phyloP scores from a whole-genome alignment of 2,329 filamentous ascomycete genomes.

The Colletotrichum eremochloae region DNA sequence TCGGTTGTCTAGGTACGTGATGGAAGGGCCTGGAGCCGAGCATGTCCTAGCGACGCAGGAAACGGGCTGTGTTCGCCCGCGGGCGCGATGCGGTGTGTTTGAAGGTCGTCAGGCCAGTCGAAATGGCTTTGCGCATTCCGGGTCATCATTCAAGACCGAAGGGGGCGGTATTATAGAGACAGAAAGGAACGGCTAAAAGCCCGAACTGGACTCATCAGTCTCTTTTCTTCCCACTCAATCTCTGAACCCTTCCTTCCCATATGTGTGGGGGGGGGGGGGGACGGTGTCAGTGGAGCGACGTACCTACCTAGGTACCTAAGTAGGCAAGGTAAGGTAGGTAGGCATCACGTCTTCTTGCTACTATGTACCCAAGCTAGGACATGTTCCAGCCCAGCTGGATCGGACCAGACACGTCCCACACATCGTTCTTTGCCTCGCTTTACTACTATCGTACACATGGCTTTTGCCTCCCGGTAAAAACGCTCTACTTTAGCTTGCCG shows the following conservation, averaged over 20 bases:
- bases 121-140: neutral
- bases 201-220: no score
- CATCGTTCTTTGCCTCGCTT: neutral
- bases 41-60: slow-evolving; percentile 25
- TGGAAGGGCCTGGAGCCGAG: slow-evolving; percentile 18
- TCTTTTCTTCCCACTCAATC: neutral
- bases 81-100: no score
- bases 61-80: slow-evolving; percentile 6
- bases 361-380: neutral
- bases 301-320: no score
- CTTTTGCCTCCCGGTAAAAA: neutral
- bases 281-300: no score
- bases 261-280: no score
- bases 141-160: neutral
- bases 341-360: no score
- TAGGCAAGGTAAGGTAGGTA: no score
- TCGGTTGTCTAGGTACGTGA: slow-evolving; percentile 23
- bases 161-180: neutral
- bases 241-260: no score
- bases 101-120: neutral
- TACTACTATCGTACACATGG: neutral
- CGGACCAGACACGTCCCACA: neutral
- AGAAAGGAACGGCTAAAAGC: neutral
- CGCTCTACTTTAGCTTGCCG: slow-evolving; percentile 1
- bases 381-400: neutral